Percentiles rank a stretch among this genome's conserved stretches.
These are phyloP conservation scores for Cytospora paraplurivora DNA, from an alignment of 2,329 filamentous ascomycete genomes.

Conservation along the genomic window DNA sequence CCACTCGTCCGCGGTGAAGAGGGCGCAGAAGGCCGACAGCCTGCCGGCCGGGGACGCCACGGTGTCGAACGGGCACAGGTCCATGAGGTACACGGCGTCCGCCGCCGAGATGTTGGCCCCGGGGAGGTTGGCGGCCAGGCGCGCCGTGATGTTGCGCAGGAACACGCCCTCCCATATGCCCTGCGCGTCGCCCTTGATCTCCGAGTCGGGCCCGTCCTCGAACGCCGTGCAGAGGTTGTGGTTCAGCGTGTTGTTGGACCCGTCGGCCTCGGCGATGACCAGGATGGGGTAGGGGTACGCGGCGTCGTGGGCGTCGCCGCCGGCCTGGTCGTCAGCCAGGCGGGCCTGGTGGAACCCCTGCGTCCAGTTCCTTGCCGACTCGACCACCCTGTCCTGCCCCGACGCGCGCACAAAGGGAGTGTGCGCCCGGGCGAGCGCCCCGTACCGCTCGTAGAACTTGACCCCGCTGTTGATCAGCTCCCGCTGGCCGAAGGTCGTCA, in stretches of 20 bases:
- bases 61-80: slow-evolving; percentile 83
- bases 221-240: slow-evolving; percentile 73
- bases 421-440: slow-evolving; percentile 55
- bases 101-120: slow-evolving; percentile 64
- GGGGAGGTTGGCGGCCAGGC: slow-evolving; percentile 69
- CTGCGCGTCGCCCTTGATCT: slow-evolving; percentile 54
- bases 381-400: slow-evolving; percentile 44
- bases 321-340: slow-evolving; percentile 43
- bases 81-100: slow-evolving; percentile 77
- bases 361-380: slow-evolving; percentile 74
- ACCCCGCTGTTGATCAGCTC: slow-evolving; percentile 75
- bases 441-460: slow-evolving; percentile 76
- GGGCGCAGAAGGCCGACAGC: slow-evolving; percentile 71
- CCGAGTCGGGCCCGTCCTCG: slow-evolving; percentile 57
- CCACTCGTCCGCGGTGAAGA: slow-evolving; percentile 79
- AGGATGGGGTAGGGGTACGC: slow-evolving; percentile 59
- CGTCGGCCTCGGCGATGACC: slow-evolving; percentile 67
- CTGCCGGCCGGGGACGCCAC: slow-evolving; percentile 58
- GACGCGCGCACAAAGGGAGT: slow-evolving; percentile 54
- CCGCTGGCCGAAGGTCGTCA: slow-evolving; percentile 68
- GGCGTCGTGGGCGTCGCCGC: slow-evolving; percentile 37
- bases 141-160: slow-evolving; percentile 64
- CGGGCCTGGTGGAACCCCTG: slow-evolving; percentile 68
- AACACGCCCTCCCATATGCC: slow-evolving; percentile 64
- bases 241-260: slow-evolving; percentile 79